Base-by-base conservation (phyloP, 345 rosid species). In the Raphanus raphanistrum region DNA sequence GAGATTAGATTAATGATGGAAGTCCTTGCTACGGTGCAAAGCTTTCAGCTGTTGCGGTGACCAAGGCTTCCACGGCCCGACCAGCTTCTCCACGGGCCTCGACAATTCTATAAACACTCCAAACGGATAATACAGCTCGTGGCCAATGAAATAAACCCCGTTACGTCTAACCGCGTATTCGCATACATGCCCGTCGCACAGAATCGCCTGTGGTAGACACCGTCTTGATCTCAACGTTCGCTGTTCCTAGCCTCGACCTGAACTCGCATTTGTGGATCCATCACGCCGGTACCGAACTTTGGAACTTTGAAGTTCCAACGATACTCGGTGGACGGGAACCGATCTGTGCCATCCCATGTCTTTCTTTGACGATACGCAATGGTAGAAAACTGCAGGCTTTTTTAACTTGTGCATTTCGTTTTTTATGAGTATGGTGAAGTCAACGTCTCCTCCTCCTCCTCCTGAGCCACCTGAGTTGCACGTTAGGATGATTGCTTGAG, bases 51-150 rank as follows among this genome's bases (percentile, higher is more conserved):
- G 81, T 5, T 66, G 73, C 8, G 81, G 81, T 15, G 77, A 72
- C 77, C 77, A 78, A n/a, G 72, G 68, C 67, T 60, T 66, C 77
- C 81, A 78, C 36, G 81, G 81, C 43, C 72, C 68, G 12, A 78
- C 77, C 1, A 78, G 55, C 55, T 78, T 78, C 77, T 58, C 63
- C 0, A 59, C 81, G 0, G 81, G 77, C 26, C 77, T 78, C 8
- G 63, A 66, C 28, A 78, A 29, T 8, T 78, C 81, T 0, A 78
- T 5, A 60, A 21, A 72, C 32, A 48, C 12, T 21, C 68, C 72
- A 29, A 78, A 58, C 25, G 81, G 81, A 31, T 32, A 71, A 78
- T 78, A 78, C 67, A 78, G 29, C 76, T 78, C 81, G 31, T 78
- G 16, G 2, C 81, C 81, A 26, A 72, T 57, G 52, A 78, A 78